phyloP scores from a whole-genome alignment of 176 grass and related monocot species.

The Avena atlantica region DNA sequence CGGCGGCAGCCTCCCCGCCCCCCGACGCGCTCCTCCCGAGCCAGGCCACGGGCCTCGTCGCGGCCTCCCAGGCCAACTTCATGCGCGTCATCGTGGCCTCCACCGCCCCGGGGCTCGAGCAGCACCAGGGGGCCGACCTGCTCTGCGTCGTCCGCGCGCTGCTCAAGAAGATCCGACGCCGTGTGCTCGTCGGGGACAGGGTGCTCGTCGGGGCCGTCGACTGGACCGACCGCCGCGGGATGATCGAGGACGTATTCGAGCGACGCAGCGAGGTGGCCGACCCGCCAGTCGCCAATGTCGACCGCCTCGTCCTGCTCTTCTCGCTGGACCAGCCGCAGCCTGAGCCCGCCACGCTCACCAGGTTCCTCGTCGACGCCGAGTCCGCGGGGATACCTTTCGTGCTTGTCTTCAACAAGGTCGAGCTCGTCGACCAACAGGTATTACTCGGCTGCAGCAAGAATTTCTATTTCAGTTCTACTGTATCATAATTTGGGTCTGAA shows the following conservation, averaged over 20 bases:
- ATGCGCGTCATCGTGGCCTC: conserved; percentile 90
- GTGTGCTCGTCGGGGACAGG: conserved; percentile 85
- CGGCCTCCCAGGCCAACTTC: conserved; percentile 90
- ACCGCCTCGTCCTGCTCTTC: conserved; percentile 78
- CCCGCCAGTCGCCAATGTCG: conserved; percentile 87
- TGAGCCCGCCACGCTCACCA: conserved; percentile 80
- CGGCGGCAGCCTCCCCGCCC: neutral
- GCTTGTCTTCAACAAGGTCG: conserved; percentile 83
- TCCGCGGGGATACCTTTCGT: conserved; percentile 69
- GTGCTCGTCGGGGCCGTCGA: conserved; percentile 77
- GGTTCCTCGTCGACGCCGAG: conserved; percentile 94
- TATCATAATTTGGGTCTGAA: neutral
- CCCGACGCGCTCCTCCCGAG: conserved; percentile 58
- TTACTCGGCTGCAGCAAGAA: neutral
- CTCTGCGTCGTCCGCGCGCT: conserved; percentile 88
- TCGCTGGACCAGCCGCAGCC: conserved; percentile 75
- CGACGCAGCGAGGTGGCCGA: conserved; percentile 67
- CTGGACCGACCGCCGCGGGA: conserved; percentile 71
- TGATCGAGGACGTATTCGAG: conserved; percentile 93
- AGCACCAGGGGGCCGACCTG: conserved; percentile 63
- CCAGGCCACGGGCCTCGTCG: conserved; percentile 81
- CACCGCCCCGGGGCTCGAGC: conserved; percentile 44
- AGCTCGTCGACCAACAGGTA: conserved; percentile 83
- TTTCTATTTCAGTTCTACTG: neutral
- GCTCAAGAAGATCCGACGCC: conserved; percentile 93